phyloP scores from a whole-genome alignment of 2,329 filamentous ascomycete genomes.

The Microcyclosporella mali region DNA sequence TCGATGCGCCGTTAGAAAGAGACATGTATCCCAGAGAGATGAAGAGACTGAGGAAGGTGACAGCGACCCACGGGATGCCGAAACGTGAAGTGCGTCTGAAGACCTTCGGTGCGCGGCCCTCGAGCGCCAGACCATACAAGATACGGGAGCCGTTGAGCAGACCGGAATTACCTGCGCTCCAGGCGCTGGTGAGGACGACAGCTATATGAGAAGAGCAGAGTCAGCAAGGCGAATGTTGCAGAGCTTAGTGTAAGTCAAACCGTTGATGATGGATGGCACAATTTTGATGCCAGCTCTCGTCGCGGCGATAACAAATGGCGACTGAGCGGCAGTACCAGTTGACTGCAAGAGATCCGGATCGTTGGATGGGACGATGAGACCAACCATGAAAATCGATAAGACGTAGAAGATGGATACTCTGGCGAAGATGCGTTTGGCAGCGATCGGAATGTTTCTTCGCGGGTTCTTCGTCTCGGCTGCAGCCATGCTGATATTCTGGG shows the following conservation, averaged over 20 bases:
- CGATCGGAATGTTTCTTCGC: slow-evolving; percentile 13
- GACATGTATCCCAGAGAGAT: slow-evolving; percentile 14
- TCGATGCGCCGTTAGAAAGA: slow-evolving; percentile 7
- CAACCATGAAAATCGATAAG: slow-evolving; percentile 27
- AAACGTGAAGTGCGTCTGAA: slow-evolving; percentile 38
- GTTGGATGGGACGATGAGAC: slow-evolving; percentile 25
- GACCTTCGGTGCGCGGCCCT: slow-evolving; percentile 55
- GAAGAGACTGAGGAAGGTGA: slow-evolving; percentile 10
- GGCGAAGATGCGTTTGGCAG: slow-evolving; percentile 12
- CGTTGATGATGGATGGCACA: slow-evolving; percentile 63
- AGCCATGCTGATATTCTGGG: slow-evolving; percentile 9
- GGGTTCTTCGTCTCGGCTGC: slow-evolving; percentile 18
- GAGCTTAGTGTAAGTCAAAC: slow-evolving; percentile 14
- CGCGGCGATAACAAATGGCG: slow-evolving; percentile 62
- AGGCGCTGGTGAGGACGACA: slow-evolving; percentile 61
- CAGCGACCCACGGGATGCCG: slow-evolving; percentile 16
- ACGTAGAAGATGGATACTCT: slow-evolving; percentile 29
- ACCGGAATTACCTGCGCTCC: slow-evolving; percentile 50
- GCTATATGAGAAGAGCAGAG: slow-evolving; percentile 19
- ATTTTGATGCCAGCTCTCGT: slow-evolving; percentile 53
- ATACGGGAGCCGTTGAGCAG: slow-evolving; percentile 47
- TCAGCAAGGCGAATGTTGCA: too few species aligned
- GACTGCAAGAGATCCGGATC: slow-evolving; percentile 26
- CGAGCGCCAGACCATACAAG: slow-evolving; percentile 51
- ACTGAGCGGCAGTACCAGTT: slow-evolving; percentile 38